Evolutionary conservation across 2,329 filamentous ascomycete species (phyloP), one percentile per base, ranked within the genome.

Genomic region (Epicoccum sorghinum): DNA sequence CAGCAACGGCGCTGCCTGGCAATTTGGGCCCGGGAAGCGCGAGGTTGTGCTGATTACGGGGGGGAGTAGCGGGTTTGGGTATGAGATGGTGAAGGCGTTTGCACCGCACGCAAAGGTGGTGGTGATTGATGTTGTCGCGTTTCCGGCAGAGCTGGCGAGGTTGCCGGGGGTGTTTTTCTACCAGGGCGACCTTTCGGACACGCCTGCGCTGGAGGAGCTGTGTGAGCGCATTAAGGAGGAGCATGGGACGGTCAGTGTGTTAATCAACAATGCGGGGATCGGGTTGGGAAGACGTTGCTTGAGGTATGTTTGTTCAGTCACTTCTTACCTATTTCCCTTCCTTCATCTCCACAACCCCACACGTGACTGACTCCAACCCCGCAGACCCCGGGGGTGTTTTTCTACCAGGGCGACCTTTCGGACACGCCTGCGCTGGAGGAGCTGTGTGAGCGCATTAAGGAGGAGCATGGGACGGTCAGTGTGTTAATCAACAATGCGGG

Each of bases 401-500:
- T 59, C 43, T 70, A 72, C 45, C 58, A 52, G 12, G 67, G 67
- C 51, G 69, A 71, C 33, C 42, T 71, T 10, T 63, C 62, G 0
- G 58, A 66, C 38, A 61, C 59, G 2, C 10, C 47, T 1, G 53
- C 60, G 1, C 52, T 70, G 3, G 56, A 62, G 44, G 47, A 40
- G 13, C 22, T 67, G 12, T 68, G 63, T 52, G 54, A 55, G 37
- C 48, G 62, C 27, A 66, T 71, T 27, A 54, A 55, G 33, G 52
- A 33, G 7, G 56, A 53, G 3, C 61, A 68, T 35, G 68, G 68
- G 10, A 56, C 63, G 32, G 58, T 68, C 1, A 68, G 53, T n/a
- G 66, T 72, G 3, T 55, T 72, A 6, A 63, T 72, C 49, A 72
- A 72, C 51, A 72, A 72, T 38, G 69, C 69, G 14, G 69, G 69